Percentiles rank a stretch among this genome's conserved stretches.
Evolutionary conservation across 495 filamentous ascomycete species (phyloP).

Genomic region (Neurospora sp.): DNA sequence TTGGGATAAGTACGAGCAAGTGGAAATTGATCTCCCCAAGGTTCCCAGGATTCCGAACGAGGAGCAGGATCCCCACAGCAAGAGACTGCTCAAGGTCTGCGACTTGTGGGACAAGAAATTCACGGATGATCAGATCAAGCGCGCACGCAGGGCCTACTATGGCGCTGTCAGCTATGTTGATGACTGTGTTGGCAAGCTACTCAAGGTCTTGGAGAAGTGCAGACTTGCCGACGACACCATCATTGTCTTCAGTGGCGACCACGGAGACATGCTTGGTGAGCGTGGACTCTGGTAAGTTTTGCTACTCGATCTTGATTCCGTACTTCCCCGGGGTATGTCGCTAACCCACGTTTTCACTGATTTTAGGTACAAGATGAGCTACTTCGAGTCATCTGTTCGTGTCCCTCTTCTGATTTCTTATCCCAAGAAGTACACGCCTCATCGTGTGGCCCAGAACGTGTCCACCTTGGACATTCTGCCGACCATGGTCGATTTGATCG

Average conservation of each 20-base stretch:
- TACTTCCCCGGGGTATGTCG: background rate
- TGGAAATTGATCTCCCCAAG: slow-evolving; percentile 74
- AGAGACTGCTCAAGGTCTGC: slow-evolving; percentile 69
- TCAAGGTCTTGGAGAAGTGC: slow-evolving; percentile 62
- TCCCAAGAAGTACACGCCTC: slow-evolving; percentile 57
- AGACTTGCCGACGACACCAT: slow-evolving; percentile 72
- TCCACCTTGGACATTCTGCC: slow-evolving; percentile 80
- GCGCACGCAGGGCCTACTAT: slow-evolving; percentile 76
- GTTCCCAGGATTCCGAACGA: slow-evolving; percentile 57
- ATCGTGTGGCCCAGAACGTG: slow-evolving; percentile 62
- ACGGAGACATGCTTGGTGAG: slow-evolving; percentile 90
- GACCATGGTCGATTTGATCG: slow-evolving; percentile 72
- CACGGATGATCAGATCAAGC: slow-evolving; percentile 66
- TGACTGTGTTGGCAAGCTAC: slow-evolving; percentile 70
- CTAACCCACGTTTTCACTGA: slow-evolving; percentile 1
- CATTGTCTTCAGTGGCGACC: slow-evolving; percentile 78
- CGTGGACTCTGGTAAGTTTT: slow-evolving; percentile 58
- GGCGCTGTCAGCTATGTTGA: slow-evolving; percentile 85
- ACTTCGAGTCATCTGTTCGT: slow-evolving; percentile 74
- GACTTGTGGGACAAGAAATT: slow-evolving; percentile 70
- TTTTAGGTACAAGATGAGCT: slow-evolving; percentile 77
- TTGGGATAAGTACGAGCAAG: slow-evolving; percentile 79
- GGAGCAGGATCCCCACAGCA: slow-evolving; percentile 71
- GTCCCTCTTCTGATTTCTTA: slow-evolving; percentile 73
- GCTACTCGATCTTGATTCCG: background rate